These are phyloP conservation scores for Schrenkiella parvula DNA, from an alignment of 345 rosid species.

Conservation along the genomic window DNA sequence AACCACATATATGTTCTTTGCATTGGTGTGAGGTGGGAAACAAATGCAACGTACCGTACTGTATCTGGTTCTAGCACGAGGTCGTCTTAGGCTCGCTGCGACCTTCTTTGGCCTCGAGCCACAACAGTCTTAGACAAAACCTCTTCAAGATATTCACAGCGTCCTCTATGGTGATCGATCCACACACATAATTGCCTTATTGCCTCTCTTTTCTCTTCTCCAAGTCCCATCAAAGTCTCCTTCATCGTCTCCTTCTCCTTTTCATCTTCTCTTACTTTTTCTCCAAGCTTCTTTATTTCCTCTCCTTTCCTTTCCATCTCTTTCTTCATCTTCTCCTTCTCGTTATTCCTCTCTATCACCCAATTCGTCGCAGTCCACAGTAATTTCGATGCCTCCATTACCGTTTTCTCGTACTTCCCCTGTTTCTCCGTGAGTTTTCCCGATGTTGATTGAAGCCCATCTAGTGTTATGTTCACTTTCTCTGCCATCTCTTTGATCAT, in stretches of 20 bases:
- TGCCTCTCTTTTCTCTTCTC: slow-evolving; percentile 83
- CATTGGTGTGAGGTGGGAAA: not conserved
- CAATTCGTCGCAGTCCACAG: slow-evolving; percentile 51
- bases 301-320: slow-evolving; percentile 28
- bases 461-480: slow-evolving; percentile 37
- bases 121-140: slow-evolving; percentile 23
- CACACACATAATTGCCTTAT: slow-evolving; percentile 81
- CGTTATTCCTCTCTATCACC: slow-evolving; percentile 41
- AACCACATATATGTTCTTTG: slow-evolving; percentile 9
- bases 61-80: not conserved
- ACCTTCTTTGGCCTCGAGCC: slow-evolving; percentile 25
- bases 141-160: slow-evolving; percentile 53
- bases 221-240: slow-evolving; percentile 45
- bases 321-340: slow-evolving; percentile 36
- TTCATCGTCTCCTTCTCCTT: slow-evolving; percentile 48
- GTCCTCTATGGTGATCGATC: slow-evolving; percentile 76
- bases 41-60: slow-evolving; percentile 2
- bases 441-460: slow-evolving; percentile 42
- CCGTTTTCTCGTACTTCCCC: slow-evolving; percentile 34
- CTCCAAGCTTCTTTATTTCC: slow-evolving; percentile 42
- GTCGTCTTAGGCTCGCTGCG: slow-evolving; percentile 18
- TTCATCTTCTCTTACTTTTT: slow-evolving; percentile 43
- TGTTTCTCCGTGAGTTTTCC: slow-evolving; percentile 42
- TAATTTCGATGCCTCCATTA: slow-evolving; percentile 41
- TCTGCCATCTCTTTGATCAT: slow-evolving; percentile 49